Evolutionary conservation across 2,329 filamentous ascomycete species (phyloP), one percentile per base, ranked within the genome.

Genomic region (Ophiostoma sp.): DNA sequence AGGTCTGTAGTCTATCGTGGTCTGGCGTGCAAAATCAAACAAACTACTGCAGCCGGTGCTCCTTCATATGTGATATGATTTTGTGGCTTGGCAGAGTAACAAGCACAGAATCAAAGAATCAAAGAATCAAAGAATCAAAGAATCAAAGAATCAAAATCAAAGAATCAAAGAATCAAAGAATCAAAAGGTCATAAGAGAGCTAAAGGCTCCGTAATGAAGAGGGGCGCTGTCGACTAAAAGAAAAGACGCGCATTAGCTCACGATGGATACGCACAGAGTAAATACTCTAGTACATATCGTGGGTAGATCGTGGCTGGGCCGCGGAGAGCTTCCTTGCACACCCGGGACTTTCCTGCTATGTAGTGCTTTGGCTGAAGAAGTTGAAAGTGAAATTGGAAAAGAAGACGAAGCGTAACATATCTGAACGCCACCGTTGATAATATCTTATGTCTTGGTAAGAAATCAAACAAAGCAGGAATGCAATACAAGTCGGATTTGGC

Each of bases 231-330:
- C 44, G 44, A 48, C 44, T 48, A 57, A 27, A 57, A 57, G 52
- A 57, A 57, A 57, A 57, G 52, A 57, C 52, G 52, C 52, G 23
- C 52, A 57, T 57, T 57, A 57, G 52, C 52, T 27, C 52, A 57
- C 52, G 52, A 57, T 57, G 52, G 52, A 41, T 41, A 11, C 39
- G 27, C 27, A 31, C 27, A 31, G 27, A 31, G 27, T 31, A 31
- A 31, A 31, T 31, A 31, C 27, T 31, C 27, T 31, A 31, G 1
- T 31, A 57, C 27, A n/a, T n/a, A 31, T 48, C 44, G 44, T 31
- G 52, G 52, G 5, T 57, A 23, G 39, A 41, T 41, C 39, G 39
- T 41, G 39, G 39, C 39, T 41, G 39, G 39, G 10, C 15, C 11
- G 39, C 13, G 15, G 39, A 7, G 36, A 11, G 39, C 39, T 8